phyloP scores from a whole-genome alignment of 148 eudicot genomes.

The Pouteria glomerata region DNA sequence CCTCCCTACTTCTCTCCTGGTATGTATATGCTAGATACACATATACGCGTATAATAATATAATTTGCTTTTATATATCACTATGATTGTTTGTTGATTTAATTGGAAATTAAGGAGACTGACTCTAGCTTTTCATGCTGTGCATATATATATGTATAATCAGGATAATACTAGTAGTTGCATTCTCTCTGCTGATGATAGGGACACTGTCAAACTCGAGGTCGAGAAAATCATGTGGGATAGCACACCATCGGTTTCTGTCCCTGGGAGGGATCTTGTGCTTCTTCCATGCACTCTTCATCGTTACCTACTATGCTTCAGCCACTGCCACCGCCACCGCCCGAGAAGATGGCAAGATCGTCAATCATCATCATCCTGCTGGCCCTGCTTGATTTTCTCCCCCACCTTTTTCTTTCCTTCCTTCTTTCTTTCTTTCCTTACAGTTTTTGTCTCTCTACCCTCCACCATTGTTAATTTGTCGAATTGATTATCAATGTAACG shows the following conservation, averaged over 20 bases:
- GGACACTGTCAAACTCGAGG: constrained; percentile 42
- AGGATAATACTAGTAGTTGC: constrained; percentile 62
- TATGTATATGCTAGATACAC: constrained; percentile 5
- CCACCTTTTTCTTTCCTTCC: neutral
- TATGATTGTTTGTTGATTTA: too few relatives aligned
- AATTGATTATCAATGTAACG: too few relatives aligned
- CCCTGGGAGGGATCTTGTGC: constrained; percentile 56
- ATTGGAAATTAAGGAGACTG: too few relatives aligned
- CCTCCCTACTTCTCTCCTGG: constrained; percentile 70
- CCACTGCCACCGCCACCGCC: constrained; percentile 29
- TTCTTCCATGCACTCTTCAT: constrained; percentile 50
- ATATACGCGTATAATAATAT: too few relatives aligned
- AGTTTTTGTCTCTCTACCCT: too few relatives aligned
- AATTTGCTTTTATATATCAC: too few relatives aligned
- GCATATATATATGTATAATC: neutral
- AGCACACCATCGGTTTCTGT: constrained; percentile 35
- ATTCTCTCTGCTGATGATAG: constrained; percentile 47
- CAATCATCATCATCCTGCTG: constrained; percentile 25
- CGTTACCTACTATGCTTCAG: constrained; percentile 44
- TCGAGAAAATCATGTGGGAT: constrained; percentile 48
- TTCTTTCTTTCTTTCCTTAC: too few relatives aligned
- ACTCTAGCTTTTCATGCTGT: too few relatives aligned
- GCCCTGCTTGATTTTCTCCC: neutral
- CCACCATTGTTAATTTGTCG: too few relatives aligned
- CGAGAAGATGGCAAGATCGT: constrained; percentile 18